These are phyloP conservation scores for Copromyces sp. DNA, from an alignment of 495 filamentous ascomycete genomes.

Conservation along the genomic window DNA sequence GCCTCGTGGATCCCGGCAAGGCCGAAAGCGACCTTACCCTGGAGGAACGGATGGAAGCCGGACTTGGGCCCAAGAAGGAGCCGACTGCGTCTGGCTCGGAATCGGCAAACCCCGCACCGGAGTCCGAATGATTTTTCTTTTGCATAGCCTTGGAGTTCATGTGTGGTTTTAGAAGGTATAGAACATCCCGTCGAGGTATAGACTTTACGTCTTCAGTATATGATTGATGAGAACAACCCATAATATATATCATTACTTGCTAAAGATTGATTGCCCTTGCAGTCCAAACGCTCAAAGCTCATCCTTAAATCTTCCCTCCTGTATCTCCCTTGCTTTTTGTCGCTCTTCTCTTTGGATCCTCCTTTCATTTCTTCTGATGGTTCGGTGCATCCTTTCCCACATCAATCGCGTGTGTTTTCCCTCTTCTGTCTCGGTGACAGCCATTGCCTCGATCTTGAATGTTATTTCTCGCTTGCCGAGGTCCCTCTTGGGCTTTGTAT, in stretches of 20 bases:
- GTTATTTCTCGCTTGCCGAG: conserved; percentile 21
- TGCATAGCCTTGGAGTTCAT: neutral
- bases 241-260: neutral
- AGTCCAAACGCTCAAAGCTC: conserved; percentile 9
- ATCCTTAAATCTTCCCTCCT: conserved; percentile 13
- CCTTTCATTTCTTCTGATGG: conserved; percentile 17
- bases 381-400: conserved; percentile 25
- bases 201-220: neutral
- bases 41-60: conserved; percentile 13
- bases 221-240: neutral
- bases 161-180: neutral
- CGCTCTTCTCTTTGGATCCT: conserved; percentile 18
- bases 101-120: neutral
- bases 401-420: conserved; percentile 19
- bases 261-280: neutral
- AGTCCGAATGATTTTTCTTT: neutral
- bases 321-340: conserved; percentile 12
- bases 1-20: conserved; percentile 54
- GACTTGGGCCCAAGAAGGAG: neutral
- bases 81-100: neutral
- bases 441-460: conserved; percentile 24
- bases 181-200: neutral
- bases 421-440: conserved; percentile 21
- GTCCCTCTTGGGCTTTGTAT: conserved; percentile 22
- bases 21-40: conserved; percentile 55